Base-by-base conservation (phyloP, 192 early-diverging fungal genomes). In the Dissophora globulifera region DNA sequence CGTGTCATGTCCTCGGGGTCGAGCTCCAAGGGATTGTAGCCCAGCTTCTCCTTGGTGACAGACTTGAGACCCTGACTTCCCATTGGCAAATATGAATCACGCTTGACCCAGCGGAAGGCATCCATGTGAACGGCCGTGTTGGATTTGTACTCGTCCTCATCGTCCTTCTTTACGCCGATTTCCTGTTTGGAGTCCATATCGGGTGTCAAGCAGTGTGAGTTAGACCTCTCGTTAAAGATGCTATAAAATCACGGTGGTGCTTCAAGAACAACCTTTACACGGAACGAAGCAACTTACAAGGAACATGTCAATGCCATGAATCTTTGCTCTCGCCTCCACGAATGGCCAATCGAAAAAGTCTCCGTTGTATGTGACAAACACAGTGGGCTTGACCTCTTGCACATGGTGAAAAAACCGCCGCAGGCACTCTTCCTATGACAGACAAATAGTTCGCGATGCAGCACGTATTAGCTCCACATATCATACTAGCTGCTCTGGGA, bases 311-410 rank as follows among this genome's bases (percentile, higher is more conserved):
- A 98, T 87, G 16, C 94, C 94, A 80, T 96, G 86, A 29, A 85
- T 78, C 23, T 78, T 79, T 13, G 98, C 91, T 45, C 98, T 76
- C 22, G 91, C 84, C 45, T 98, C 96, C 11, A 99, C 83, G 82
- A 97, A 99, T 0, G 96, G 96, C 95, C 95, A 98, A 87, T 99
- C 98, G 84, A 99, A 99, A 75, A 87, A 94, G 67, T 99, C 98
- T 63, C 98, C 98, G 90, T 99, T 99, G 74, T 99, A 99, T 5
- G 98, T 97, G 2, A 93, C 95, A 80, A 95, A 81, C 15, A 99
- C 90, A 0, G 90, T 93, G 0, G 98, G 98, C 54, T 88, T 86
- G 17, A 86, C 86, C 11, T 91, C 84, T 32, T 89, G 84, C 32
- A 99, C 90, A 69, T 99, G 96, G 27, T 93, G 91, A 78, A 98